A percentile compares a stretch with the other conserved stretches of the same genome.
Evolutionary conservation across 192 early-diverging fungal species (phyloP).

Genomic region (Cetraspora pellucida): DNA sequence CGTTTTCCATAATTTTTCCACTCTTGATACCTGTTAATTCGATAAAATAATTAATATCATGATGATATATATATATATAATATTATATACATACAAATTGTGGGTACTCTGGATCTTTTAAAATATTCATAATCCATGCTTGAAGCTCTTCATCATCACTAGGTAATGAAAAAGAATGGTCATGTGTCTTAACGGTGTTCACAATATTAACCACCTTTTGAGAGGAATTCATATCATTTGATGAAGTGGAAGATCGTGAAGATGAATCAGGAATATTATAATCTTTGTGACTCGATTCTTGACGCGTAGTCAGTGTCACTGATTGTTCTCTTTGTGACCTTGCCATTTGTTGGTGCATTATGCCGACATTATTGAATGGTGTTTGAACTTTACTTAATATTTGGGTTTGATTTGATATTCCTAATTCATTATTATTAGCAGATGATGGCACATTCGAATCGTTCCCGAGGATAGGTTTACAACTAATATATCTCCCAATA

Average conservation of each 20-base stretch:
- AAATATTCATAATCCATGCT: constrained; percentile 2
- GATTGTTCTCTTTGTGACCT: background rate
- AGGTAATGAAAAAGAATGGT: background rate
- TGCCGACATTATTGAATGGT: background rate
- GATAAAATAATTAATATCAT: background rate
- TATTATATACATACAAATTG: background rate
- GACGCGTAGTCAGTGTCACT: background rate
- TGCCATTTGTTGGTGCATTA: background rate
- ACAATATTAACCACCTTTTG: background rate
- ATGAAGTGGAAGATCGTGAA: background rate
- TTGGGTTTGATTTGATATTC: background rate
- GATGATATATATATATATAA: background rate
- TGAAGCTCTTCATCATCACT: constrained; percentile 10
- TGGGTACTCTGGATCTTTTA: constrained; percentile 20
- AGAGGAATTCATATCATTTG: background rate
- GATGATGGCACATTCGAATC: background rate
- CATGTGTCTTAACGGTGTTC: background rate
- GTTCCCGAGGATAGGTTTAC: background rate
- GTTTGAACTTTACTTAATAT: background rate
- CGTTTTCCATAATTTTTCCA: constrained; percentile 14
- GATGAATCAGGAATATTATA: background rate
- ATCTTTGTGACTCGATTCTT: background rate
- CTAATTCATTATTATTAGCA: background rate
- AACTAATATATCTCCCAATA: constrained; percentile 2
- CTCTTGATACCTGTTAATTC: constrained; percentile 3